Evolutionary conservation across 1,139 yeast species (phyloP), one percentile per base, ranked within the genome.

Genomic region (Yamadazyma triangularis): DNA sequence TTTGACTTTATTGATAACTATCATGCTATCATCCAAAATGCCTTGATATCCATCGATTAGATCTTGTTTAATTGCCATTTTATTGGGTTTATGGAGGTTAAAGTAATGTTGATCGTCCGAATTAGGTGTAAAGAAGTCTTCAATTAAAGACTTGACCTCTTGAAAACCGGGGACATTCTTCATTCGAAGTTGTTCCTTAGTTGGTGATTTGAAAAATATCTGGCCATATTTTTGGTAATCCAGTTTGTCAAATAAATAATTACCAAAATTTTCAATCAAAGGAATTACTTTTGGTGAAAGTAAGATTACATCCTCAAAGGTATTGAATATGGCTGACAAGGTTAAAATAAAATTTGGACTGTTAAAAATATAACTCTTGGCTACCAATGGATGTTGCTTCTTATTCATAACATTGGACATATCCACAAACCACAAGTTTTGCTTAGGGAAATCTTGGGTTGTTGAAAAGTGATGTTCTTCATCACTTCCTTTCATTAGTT

Each of bases 271-370:
- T 7, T 51, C 50, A 4, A 37, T 25, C 28, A 60, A 36, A 2
- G 68, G 69, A 13, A 64, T 50, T 2, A 56, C 44, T 23, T 51
- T 40, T 8, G 56, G 44, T 1, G 53, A 36, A 26, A 64, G 22
- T 13, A 61, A 28, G 2, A 60, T 39, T 8, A 45, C 47, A 23
- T 64, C 64, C 32, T 52, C 56, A 36, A 63, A 64, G 0, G 64
- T 49, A 34, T 56, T 58, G 46, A 58, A 57, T 2, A 62, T 42
- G 1, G 53, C 36, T 16, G 62, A 48, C 12, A 59, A 35, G 4
- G 45, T 34, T 25, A 47, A 39, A 10, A 47, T 28, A 29, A 58
- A 52, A 15, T 47, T 47, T 7, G 51, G 45, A 25, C 43, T 44
- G 22, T 39, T 37, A 29, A 35, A 40, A 9, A 35, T 23, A 20